phyloP scores from a whole-genome alignment of 2,329 filamentous ascomycete species.

The Colletotrichum coccodes region DNA sequence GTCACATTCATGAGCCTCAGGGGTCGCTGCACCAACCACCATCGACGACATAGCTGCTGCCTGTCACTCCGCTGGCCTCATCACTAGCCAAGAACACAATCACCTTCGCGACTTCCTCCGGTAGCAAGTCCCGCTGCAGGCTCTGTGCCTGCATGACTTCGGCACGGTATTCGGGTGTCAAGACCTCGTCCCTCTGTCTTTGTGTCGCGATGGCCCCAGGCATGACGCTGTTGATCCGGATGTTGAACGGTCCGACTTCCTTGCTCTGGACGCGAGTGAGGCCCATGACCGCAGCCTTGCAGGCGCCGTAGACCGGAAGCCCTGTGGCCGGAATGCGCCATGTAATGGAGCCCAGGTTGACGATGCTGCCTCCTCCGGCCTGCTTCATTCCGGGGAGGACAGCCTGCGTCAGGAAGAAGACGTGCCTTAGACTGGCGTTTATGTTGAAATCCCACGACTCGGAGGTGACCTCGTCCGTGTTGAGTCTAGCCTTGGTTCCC shows the following conservation, averaged over 20 bases:
- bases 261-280: slow-evolving; percentile 49
- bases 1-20: too few species aligned
- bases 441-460: slow-evolving; percentile 55
- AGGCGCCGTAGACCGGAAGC: slow-evolving; percentile 46
- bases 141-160: neutral
- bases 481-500: slow-evolving; percentile 29
- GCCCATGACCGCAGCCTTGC: slow-evolving; percentile 51
- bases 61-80: neutral
- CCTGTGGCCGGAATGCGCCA: slow-evolving; percentile 47
- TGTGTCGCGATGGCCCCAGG: slow-evolving; percentile 58
- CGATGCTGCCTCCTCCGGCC: slow-evolving; percentile 44
- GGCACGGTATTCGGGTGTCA: slow-evolving; percentile 47
- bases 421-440: slow-evolving; percentile 55
- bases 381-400: slow-evolving; percentile 47
- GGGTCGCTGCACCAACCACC: neutral
- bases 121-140: neutral
- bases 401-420: slow-evolving; percentile 53
- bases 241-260: slow-evolving; percentile 47
- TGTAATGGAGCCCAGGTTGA: slow-evolving; percentile 52
- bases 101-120: neutral
- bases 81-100: neutral
- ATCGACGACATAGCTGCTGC: neutral
- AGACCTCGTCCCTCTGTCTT: slow-evolving; percentile 53
- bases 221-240: slow-evolving; percentile 60
- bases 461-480: slow-evolving; percentile 48